Conservation (phyloP, 352 stramenopile genomes). For the Thalassiosira hispida region DNA sequence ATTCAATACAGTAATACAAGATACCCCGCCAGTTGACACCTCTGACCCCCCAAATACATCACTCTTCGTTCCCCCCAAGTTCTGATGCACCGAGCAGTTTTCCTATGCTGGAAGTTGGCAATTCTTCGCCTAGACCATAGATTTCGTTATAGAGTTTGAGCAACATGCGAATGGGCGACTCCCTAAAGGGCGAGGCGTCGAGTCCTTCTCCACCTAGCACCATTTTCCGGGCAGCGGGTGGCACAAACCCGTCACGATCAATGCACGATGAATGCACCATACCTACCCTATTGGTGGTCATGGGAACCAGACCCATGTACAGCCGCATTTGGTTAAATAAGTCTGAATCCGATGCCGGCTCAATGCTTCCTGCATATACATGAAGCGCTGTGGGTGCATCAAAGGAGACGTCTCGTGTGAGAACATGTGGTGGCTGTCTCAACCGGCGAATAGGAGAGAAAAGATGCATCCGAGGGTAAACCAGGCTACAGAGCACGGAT, state of each 20-base stretch:
- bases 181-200: background rate
- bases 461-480: background rate
- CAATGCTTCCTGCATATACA: conserved; percentile 1
- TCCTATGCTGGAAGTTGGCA: conserved; percentile 9
- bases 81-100: conserved; percentile 9
- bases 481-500: background rate
- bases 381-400: background rate
- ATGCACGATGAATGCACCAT: background rate
- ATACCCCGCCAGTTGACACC: too few species aligned
- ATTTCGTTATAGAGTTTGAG: conserved; percentile 14
- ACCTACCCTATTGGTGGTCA: background rate
- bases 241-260: conserved; percentile 1
- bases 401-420: background rate
- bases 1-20: too few species aligned
- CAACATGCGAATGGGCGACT: background rate
- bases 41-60: too few species aligned
- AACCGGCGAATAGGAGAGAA: background rate
- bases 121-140: conserved; percentile 13
- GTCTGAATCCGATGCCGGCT: background rate
- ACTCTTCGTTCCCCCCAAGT: conserved; percentile 9
- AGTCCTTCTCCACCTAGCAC: background rate
- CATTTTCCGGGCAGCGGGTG: background rate
- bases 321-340: background rate
- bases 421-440: background rate
- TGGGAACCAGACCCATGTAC: background rate